phyloP scores from a whole-genome alignment of 495 filamentous ascomycete genomes.

The Penicillium canariense region DNA sequence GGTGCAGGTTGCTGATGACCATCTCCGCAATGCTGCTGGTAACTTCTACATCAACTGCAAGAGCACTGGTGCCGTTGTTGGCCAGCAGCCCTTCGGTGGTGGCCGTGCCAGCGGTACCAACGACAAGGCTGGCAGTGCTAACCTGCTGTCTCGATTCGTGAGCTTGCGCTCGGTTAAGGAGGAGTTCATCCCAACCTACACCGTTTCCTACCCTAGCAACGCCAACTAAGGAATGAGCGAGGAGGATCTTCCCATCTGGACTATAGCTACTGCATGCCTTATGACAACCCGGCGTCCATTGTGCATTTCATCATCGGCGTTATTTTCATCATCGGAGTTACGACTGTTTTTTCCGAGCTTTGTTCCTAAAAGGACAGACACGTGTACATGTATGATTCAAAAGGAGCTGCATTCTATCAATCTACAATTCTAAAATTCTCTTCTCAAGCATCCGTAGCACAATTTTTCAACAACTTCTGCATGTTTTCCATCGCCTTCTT shows the following conservation, averaged over 20 bases:
- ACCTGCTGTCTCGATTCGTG: conserved; percentile 74
- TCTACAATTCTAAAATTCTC: neutral
- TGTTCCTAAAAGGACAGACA: neutral
- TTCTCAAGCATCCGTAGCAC: conserved; percentile 21
- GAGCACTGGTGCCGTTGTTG: conserved; percentile 87
- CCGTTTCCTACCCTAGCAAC: conserved; percentile 82
- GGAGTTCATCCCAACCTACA: conserved; percentile 69
- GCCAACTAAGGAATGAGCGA: conserved; percentile 24
- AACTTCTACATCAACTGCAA: conserved; percentile 96
- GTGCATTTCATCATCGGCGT: conserved; percentile 28
- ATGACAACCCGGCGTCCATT: conserved; percentile 27
- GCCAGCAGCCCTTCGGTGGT: conserved; percentile 90
- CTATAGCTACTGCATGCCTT: conserved; percentile 16
- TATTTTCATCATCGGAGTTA: conserved; percentile 3
- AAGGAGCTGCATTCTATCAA: conserved; percentile 8
- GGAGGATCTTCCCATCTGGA: neutral
- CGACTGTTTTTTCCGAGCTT: neutral
- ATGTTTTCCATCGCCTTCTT: conserved; percentile 58
- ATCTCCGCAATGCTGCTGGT: conserved; percentile 72
- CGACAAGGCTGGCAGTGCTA: conserved; percentile 83
- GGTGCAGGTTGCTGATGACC: conserved; percentile 66
- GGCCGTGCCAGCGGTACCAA: conserved; percentile 84
- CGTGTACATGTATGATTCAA: conserved; percentile 7
- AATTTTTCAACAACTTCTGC: conserved; percentile 51
- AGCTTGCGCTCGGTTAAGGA: conserved; percentile 86